These are phyloP conservation scores for Serendipita sp. DNA, from an alignment of 1,284 basidiomycete species.

Conservation along the genomic window DNA sequence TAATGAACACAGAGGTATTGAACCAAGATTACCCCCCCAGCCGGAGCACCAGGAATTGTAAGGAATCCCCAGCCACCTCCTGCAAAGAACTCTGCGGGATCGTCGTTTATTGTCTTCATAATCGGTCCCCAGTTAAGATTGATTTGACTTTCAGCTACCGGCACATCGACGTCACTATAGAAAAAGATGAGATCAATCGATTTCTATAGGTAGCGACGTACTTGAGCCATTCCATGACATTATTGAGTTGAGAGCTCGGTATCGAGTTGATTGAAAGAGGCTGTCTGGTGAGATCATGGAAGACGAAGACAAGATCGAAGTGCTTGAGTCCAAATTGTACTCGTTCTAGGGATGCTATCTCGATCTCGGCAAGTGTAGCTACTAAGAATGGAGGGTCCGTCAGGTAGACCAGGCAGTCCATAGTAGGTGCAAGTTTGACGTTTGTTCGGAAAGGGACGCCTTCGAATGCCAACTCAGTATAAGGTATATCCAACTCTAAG, in stretches of 20 bases:
- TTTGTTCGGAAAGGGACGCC: slow-evolving; percentile 95
- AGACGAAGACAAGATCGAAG: slow-evolving; percentile 93
- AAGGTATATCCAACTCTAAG: slow-evolving; percentile 90
- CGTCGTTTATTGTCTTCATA: slow-evolving; percentile 95
- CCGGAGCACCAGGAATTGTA: slow-evolving; percentile 47
- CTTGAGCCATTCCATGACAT: slow-evolving; percentile 98
- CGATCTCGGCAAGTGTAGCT: slow-evolving; percentile 87
- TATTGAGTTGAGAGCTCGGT: slow-evolving; percentile 78
- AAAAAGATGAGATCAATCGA: slow-evolving; percentile 2
- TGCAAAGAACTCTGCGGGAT: slow-evolving; percentile 91
- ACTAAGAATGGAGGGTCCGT: slow-evolving; percentile 95
- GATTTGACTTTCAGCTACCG: slow-evolving; percentile 90
- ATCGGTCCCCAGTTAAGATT: slow-evolving; percentile 98
- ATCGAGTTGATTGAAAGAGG: slow-evolving; percentile 95
- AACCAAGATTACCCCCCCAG: slow-evolving; percentile 36
- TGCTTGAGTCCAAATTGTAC: slow-evolving; percentile 95
- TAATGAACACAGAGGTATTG: neutral
- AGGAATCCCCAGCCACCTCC: slow-evolving; percentile 94
- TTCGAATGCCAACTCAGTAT: slow-evolving; percentile 92
- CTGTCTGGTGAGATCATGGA: slow-evolving; percentile 87
- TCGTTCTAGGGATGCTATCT: slow-evolving; percentile 92
- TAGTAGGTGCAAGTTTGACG: slow-evolving; percentile 89
- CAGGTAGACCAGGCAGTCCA: slow-evolving; percentile 91
- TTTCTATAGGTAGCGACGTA: slow-evolving; percentile 29
- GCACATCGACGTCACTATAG: slow-evolving; percentile 83